Conservation (phyloP, 1,139 yeast species). For the Scheffersomyces stambukii region DNA sequence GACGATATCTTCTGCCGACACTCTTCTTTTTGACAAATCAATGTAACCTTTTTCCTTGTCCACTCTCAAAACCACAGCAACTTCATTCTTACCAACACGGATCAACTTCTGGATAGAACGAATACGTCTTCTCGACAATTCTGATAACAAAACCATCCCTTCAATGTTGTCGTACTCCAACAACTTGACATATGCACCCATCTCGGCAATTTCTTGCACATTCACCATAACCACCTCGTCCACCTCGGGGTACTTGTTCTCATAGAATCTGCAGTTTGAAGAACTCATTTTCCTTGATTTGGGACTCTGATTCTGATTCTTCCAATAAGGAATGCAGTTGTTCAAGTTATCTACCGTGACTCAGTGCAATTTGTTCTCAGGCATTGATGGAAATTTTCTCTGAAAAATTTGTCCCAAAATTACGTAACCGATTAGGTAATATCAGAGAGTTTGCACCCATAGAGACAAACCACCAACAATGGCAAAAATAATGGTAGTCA, state of each 20-base stretch:
- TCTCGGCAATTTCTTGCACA: constrained; percentile 96
- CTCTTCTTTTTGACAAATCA: constrained; percentile 96
- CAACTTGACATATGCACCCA: constrained; percentile 96
- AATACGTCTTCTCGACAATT: constrained; percentile 96
- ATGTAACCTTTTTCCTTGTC: constrained; percentile 98
- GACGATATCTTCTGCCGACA: constrained; percentile 94
- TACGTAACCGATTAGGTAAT: no score
- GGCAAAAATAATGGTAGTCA: no score
- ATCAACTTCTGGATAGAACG: constrained; percentile 95
- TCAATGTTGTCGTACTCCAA: constrained; percentile 97
- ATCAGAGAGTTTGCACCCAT: no score
- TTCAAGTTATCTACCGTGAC: no score
- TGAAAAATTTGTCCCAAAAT: no score
- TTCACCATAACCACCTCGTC: constrained; percentile 99
- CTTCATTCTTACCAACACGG: constrained; percentile 98
- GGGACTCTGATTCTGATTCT: constrained; percentile 1
- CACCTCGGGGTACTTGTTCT: constrained; percentile 97
- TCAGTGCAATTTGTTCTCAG: no score
- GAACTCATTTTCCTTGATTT: no score
- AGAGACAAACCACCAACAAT: no score
- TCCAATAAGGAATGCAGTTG: no score
- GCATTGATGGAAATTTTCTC: no score
- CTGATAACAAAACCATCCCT: constrained; percentile 96
- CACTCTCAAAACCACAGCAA: constrained; percentile 97
- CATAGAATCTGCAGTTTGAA: constrained; percentile 93